These are phyloP conservation scores for Tolypocladium endophyticum DNA, from an alignment of 2,329 filamentous ascomycete species.

Conservation along the genomic window DNA sequence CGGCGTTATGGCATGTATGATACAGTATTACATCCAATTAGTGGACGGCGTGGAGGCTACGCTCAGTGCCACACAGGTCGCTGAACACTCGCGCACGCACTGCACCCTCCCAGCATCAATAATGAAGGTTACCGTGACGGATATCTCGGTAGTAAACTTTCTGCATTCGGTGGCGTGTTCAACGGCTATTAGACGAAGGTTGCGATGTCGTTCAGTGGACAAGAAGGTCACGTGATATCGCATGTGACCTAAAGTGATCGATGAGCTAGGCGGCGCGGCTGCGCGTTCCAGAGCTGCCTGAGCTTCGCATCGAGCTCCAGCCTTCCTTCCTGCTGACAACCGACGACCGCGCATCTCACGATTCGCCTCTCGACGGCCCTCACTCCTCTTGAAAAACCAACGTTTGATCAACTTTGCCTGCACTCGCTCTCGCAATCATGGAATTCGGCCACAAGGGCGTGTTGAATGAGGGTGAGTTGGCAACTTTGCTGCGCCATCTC, in stretches of 20 bases:
- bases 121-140: not conserved
- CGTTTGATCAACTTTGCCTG: not conserved
- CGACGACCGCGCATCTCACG: slow-evolving; percentile 13
- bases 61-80: not conserved
- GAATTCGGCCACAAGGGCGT: slow-evolving; percentile 53
- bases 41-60: too few species aligned
- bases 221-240: slow-evolving; percentile 5
- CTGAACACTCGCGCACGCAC: not conserved
- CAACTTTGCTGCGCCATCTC: slow-evolving; percentile 1
- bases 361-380: not conserved
- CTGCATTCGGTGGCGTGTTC: not conserved
- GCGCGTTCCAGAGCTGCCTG: slow-evolving; percentile 38
- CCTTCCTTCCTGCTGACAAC: slow-evolving; percentile 18
- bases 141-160: not conserved
- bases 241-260: slow-evolving; percentile 1
- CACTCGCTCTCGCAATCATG: slow-evolving; percentile 28
- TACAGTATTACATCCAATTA: not conserved
- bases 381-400: not conserved
- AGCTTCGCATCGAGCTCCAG: slow-evolving; percentile 28
- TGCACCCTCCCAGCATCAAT: not conserved
- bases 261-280: slow-evolving; percentile 17
- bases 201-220: too few species aligned
- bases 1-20: not conserved
- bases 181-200: not conserved
- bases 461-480: slow-evolving; percentile 49